These are phyloP conservation scores for Globisporangium alternatum DNA, from an alignment of 352 stramenopile genomes.

Conservation along the genomic window DNA sequence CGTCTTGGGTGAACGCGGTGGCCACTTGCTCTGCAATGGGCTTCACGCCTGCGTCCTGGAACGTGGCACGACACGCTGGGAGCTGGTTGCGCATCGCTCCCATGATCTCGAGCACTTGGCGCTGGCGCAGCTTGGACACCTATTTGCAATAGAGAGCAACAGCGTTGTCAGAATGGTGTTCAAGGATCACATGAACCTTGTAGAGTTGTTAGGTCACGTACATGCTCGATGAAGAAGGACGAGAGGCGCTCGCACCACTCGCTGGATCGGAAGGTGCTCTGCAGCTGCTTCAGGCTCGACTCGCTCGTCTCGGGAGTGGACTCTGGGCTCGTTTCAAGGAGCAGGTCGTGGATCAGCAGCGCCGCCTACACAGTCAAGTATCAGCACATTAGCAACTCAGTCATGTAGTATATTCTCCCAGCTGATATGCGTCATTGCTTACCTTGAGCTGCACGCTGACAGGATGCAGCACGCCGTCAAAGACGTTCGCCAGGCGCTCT, in stretches of 20 bases:
- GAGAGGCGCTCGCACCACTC: slow-evolving; percentile 60
- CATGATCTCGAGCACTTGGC: slow-evolving; percentile 53
- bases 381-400: background rate
- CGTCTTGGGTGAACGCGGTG: slow-evolving; percentile 24
- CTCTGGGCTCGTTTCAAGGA: slow-evolving; percentile 32
- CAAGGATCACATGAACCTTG: background rate
- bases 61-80: slow-evolving; percentile 41
- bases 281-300: slow-evolving; percentile 41
- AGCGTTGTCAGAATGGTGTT: slow-evolving; percentile 2
- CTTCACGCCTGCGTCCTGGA: slow-evolving; percentile 39
- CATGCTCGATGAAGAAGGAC: slow-evolving; percentile 46
- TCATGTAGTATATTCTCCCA: background rate
- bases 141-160: slow-evolving; percentile 10
- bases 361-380: slow-evolving; percentile 30
- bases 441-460: slow-evolving; percentile 68
- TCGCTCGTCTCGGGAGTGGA: slow-evolving; percentile 6
- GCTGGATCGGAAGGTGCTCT: slow-evolving; percentile 38
- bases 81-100: slow-evolving; percentile 62
- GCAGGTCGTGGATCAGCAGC: slow-evolving; percentile 68
- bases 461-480: slow-evolving; percentile 35
- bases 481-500: slow-evolving; percentile 34
- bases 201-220: slow-evolving; percentile 19
- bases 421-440: slow-evolving; percentile 1
- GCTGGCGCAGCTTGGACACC: slow-evolving; percentile 34
- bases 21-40: slow-evolving; percentile 32